Percentiles rank a stretch among this genome's conserved stretches.
Evolutionary conservation across 2,329 filamentous ascomycete genomes (phyloP).

Genomic region (Colletotrichum sojae): DNA sequence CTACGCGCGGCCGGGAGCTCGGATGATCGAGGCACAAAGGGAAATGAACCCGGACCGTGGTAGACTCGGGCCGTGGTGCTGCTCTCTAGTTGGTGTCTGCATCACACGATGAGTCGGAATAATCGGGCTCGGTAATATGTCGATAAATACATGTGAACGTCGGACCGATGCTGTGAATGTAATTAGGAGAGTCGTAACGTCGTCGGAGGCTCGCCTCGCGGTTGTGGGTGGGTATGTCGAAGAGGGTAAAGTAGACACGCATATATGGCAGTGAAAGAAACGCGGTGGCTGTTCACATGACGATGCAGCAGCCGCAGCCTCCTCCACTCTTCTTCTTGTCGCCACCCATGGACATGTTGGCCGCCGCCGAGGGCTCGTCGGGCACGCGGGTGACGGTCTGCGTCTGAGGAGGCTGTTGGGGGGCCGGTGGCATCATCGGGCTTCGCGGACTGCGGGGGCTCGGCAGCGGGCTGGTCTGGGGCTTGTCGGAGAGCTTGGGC

Average conservation of each 20-base stretch:
- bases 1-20: slow-evolving; percentile 12
- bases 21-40: slow-evolving; percentile 19
- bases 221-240: slow-evolving; percentile 29
- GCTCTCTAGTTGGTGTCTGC: slow-evolving; percentile 29
- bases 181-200: slow-evolving; percentile 44
- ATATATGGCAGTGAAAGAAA: slow-evolving; percentile 11
- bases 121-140: slow-evolving; percentile 29
- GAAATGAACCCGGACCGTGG: slow-evolving; percentile 19
- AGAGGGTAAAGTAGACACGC: slow-evolving; percentile 23
- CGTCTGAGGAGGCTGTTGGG: slow-evolving; percentile 51
- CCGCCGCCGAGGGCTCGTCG: slow-evolving; percentile 29
- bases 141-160: slow-evolving; percentile 41
- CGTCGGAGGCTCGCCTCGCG: slow-evolving; percentile 40
- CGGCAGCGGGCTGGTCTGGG: slow-evolving; percentile 55
- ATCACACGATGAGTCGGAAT: slow-evolving; percentile 6
- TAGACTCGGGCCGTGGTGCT: slow-evolving; percentile 18
- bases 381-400: slow-evolving; percentile 44
- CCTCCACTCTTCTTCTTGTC: slow-evolving; percentile 56
- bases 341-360: slow-evolving; percentile 37
- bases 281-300: slow-evolving; percentile 57
- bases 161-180: slow-evolving; percentile 33
- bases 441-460: slow-evolving; percentile 61
- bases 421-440: slow-evolving; percentile 33
- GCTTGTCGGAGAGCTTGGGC: slow-evolving; percentile 69
- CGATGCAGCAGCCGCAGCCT: slow-evolving; percentile 66